These are phyloP conservation scores for Pichia occidentalis DNA, from an alignment of 805 yeast species.

Conservation along the genomic window DNA sequence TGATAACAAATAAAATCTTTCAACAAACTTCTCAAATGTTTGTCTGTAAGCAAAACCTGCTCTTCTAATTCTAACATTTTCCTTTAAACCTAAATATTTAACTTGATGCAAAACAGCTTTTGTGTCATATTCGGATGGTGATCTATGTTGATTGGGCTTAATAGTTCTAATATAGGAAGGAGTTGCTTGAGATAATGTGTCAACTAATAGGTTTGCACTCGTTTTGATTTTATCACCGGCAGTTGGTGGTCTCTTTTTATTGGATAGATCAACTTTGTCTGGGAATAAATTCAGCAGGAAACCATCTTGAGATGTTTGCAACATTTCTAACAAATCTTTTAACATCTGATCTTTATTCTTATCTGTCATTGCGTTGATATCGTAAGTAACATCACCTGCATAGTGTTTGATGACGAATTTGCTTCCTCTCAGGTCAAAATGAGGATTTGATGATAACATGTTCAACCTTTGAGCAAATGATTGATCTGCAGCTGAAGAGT, in stretches of 20 bases:
- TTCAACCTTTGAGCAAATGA: slow-evolving; percentile 89
- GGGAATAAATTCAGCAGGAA: slow-evolving; percentile 62
- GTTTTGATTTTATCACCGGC: slow-evolving; percentile 91
- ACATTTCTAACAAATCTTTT: slow-evolving; percentile 76
- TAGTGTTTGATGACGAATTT: slow-evolving; percentile 92
- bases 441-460: slow-evolving; percentile 73
- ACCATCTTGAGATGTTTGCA: slow-evolving; percentile 61
- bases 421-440: slow-evolving; percentile 80
- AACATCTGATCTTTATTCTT: slow-evolving; percentile 93
- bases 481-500: slow-evolving; percentile 92
- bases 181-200: slow-evolving; percentile 80
- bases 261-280: slow-evolving; percentile 53
- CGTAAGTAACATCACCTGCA: slow-evolving; percentile 97
- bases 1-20: slow-evolving; percentile 83
- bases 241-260: slow-evolving; percentile 82
- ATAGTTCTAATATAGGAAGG: slow-evolving; percentile 97
- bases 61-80: slow-evolving; percentile 94
- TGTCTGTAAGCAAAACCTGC: slow-evolving; percentile 99
- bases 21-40: slow-evolving; percentile 92
- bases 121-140: slow-evolving; percentile 83
- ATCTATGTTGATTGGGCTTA: slow-evolving; percentile 90
- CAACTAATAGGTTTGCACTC: slow-evolving; percentile 86
- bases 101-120: slow-evolving; percentile 91
- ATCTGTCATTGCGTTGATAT: slow-evolving; percentile 85
- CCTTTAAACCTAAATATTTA: slow-evolving; percentile 91